Percentiles rank a stretch among this genome's conserved stretches.
Conservation (phyloP, 2,329 filamentous ascomycete species). For the Talaromyces pinophilus region DNA sequence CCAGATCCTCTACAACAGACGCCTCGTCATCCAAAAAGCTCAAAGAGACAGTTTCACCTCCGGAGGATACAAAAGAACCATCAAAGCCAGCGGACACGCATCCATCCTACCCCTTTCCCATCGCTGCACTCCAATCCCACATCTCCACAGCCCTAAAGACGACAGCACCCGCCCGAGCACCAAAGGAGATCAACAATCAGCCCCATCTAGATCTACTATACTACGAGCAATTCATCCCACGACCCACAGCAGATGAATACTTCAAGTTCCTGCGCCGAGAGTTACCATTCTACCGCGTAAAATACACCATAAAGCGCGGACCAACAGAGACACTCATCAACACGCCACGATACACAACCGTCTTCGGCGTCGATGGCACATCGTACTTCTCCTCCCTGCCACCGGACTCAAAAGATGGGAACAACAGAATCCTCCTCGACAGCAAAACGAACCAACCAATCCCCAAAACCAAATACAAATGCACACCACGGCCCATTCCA, state of each 20-base stretch:
- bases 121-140: conserved; percentile 50
- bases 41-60: conserved; percentile 30
- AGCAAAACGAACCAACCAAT: conserved; percentile 45
- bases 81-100: conserved; percentile 42
- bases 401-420: conserved; percentile 20
- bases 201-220: conserved; percentile 72
- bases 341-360: conserved; percentile 62
- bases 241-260: conserved; percentile 56
- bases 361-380: conserved; percentile 65
- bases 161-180: conserved; percentile 54
- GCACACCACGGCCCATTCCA: conserved; percentile 64
- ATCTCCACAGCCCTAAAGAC: conserved; percentile 34
- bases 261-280: conserved; percentile 72
- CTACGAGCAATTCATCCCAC: conserved; percentile 71
- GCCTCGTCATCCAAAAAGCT: conserved; percentile 37
- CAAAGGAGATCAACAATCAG: conserved; percentile 63
- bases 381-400: conserved; percentile 53
- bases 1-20: conserved; percentile 39
- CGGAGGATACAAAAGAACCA: background rate
- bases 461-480: conserved; percentile 55
- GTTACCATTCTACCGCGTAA: conserved; percentile 73
- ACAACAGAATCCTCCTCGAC: conserved; percentile 38
- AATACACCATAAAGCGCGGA: conserved; percentile 70
- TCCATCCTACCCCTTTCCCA: conserved; percentile 55
- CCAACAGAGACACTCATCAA: conserved; percentile 63